phyloP scores from a whole-genome alignment of 257 asterid genomes.

The Solanum ossicruentum region DNA sequence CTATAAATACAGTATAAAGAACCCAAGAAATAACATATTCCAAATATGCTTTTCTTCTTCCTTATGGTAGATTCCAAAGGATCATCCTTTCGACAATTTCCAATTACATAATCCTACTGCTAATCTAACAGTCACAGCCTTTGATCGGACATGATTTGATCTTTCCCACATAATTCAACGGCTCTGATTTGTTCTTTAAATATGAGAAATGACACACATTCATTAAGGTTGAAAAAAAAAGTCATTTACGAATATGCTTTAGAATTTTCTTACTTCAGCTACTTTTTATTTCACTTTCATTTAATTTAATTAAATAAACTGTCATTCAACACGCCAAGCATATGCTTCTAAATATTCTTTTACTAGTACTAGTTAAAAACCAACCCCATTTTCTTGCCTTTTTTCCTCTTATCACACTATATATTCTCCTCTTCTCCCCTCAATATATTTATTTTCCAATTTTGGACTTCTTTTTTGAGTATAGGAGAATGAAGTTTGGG shows the following conservation, averaged over 20 bases:
- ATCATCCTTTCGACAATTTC: conserved; percentile 20
- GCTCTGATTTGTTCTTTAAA: neutral
- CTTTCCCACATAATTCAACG: neutral
- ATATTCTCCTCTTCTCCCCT: neutral
- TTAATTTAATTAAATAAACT: neutral
- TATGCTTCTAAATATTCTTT: conserved; percentile 79
- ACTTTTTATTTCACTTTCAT: neutral
- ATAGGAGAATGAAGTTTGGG: conserved; percentile 66
- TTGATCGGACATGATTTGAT: neutral
- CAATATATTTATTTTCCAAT: neutral
- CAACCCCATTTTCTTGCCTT: neutral
- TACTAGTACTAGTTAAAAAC: neutral
- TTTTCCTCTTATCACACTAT: neutral
- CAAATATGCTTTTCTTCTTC: neutral
- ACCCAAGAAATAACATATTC: neutral
- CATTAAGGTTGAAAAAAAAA: neutral
- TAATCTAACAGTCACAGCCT: neutral
- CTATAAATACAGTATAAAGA: neutral
- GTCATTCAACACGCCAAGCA: conserved; percentile 72
- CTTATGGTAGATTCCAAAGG: conserved; percentile 27
- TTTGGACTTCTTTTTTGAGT: no score
- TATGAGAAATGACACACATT: neutral
- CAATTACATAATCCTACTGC: neutral
- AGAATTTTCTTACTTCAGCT: conserved; percentile 32
- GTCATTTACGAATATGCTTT: conserved; percentile 54